Evolutionary conservation across 1,284 basidiomycete species (phyloP).

Genomic region (Pyrrhoderma noxium): DNA sequence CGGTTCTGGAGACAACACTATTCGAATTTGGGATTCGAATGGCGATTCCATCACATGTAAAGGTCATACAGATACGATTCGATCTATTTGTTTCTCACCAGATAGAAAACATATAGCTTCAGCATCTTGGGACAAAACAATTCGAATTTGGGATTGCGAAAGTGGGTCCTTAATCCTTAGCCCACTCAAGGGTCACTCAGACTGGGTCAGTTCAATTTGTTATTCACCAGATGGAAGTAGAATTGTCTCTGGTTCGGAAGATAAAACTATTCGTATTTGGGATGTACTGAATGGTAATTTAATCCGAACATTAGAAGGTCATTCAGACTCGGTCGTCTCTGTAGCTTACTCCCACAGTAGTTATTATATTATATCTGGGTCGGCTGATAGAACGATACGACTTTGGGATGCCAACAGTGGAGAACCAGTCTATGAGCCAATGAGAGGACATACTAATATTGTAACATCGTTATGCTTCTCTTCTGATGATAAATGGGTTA

Average conservation of each 20-base stretch:
- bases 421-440: background rate
- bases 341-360: too few species aligned
- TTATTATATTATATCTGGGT: background rate
- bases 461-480: too few species aligned
- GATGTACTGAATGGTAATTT: background rate
- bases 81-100: constrained; percentile 1
- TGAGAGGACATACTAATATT: too few species aligned
- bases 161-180: background rate
- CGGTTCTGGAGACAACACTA: constrained; percentile 12
- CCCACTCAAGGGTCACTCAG: background rate
- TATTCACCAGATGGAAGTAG: constrained; percentile 4
- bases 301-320: too few species aligned
- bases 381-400: background rate
- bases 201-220: background rate
- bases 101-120: constrained; percentile 1
- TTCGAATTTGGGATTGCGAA: background rate
- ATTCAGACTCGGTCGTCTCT: too few species aligned
- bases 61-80: background rate
- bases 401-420: background rate
- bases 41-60: background rate
- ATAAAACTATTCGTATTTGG: constrained; percentile 3
- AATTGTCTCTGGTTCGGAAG: constrained; percentile 3
- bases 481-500: too few species aligned
- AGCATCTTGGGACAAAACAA: background rate
- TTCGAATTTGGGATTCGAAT: constrained; percentile 18